Evolutionary conservation across 306 rosid species (phyloP), one percentile per base, ranked within the genome.

Genomic region (Pyrus bretschneideri): DNA sequence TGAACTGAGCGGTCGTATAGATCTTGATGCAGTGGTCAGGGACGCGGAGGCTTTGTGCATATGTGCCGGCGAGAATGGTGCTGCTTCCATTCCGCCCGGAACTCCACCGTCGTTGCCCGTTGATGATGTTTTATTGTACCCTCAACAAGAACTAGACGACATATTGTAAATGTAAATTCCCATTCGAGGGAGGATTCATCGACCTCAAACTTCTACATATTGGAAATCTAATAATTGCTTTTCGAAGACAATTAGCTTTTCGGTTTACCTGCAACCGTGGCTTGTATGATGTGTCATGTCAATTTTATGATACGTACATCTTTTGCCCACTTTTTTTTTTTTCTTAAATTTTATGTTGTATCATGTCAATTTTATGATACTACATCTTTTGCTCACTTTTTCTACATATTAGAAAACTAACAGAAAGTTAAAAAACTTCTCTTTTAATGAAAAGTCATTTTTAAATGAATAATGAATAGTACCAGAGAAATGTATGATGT

Each of bases 41-140:
- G 99, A 93, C 80, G 96, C 98, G 14, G 99, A 96, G 84, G 98
- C 97, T 78, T 73, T 96, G 58, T 91, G 93, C 81, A 81, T 83
- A 54, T 96, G 94, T 81, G 97, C 99, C 29, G 98, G 98, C 5
- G 99, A 96, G 83, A 86, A 91, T 69, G 99, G 97, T 69, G 91
- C 84, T 3, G 94, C 99, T 80, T 87, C 83, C 82, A 93, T 96
- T 76, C 98, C 99, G 18, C 99, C 99, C 23, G 99, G 99, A 81
- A 96, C 99, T 70, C 98, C 99, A 11, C 97, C 99, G 29, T 91
- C 99, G 1, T 67, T 96, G 79, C 99, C 99, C 25, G 64, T 88
- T 60, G 96, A 90, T 25, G 91, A 88, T 72, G 89, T 85, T 70
- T 86, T 86, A 58, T 81, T 86, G 52, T 92, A 87, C 67, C 10